A percentile compares a stretch with the other conserved stretches of the same genome.
Evolutionary conservation across 2,329 filamentous ascomycete species (phyloP).

Genomic region (Colletotrichum endophyticum): DNA sequence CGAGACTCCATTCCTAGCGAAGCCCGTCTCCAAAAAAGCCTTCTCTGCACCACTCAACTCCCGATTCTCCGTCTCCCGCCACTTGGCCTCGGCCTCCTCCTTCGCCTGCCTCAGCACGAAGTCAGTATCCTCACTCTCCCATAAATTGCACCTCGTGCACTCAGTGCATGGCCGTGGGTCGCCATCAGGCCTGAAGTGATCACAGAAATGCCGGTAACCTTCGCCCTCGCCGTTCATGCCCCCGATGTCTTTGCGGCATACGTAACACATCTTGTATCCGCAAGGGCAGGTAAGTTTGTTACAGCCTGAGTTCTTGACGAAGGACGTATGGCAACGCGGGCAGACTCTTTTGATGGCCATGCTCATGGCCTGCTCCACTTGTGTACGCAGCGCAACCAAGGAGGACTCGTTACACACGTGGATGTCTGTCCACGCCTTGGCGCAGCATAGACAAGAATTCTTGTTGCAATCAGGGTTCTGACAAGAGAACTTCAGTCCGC

Average conservation of each 20-base stretch:
- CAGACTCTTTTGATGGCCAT: slow-evolving; percentile 95
- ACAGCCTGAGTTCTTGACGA: slow-evolving; percentile 92
- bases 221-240: slow-evolving; percentile 53
- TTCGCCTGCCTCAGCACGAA: slow-evolving; percentile 71
- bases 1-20: slow-evolving; percentile 31
- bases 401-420: slow-evolving; percentile 90
- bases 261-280: slow-evolving; percentile 97
- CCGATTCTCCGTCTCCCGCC: slow-evolving; percentile 69
- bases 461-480: slow-evolving; percentile 70
- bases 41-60: slow-evolving; percentile 60
- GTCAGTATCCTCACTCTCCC: slow-evolving; percentile 77
- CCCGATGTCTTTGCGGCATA: slow-evolving; percentile 80
- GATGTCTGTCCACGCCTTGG: slow-evolving; percentile 83
- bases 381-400: slow-evolving; percentile 80
- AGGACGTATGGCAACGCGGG: slow-evolving; percentile 86
- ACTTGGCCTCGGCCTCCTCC: slow-evolving; percentile 73
- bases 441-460: slow-evolving; percentile 80
- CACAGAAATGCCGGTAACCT: slow-evolving; percentile 93
- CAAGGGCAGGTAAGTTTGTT: slow-evolving; percentile 97
- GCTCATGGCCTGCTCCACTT: slow-evolving; percentile 92
- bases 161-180: slow-evolving; percentile 74
- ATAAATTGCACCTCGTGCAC: slow-evolving; percentile 82
- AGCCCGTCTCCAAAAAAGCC: slow-evolving; percentile 61
- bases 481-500: slow-evolving; percentile 80
- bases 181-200: slow-evolving; percentile 87